Percentiles rank a stretch among this genome's conserved stretches.
phyloP scores from a whole-genome alignment of 2,329 filamentous ascomycete species.

The Gaeumannomyces sp. region DNA sequence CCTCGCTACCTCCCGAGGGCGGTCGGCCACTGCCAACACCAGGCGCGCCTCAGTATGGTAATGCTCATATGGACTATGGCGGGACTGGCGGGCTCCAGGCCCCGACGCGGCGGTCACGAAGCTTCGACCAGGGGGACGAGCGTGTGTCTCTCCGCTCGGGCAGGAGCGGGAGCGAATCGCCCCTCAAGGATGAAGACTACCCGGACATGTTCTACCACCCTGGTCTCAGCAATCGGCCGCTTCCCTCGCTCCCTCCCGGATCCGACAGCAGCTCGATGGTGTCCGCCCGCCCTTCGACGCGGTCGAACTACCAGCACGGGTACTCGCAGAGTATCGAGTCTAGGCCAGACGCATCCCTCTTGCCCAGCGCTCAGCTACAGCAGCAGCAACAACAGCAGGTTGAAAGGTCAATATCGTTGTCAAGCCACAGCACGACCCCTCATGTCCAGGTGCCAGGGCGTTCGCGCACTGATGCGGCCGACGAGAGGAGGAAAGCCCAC shows the following conservation, averaged over 20 bases:
- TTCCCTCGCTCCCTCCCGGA: conserved; percentile 54
- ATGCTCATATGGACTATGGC: conserved; percentile 75
- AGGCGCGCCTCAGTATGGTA: conserved; percentile 33
- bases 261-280: conserved; percentile 54
- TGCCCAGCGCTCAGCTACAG: conserved; percentile 44
- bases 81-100: conserved; percentile 85
- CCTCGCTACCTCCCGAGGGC: conserved; percentile 34
- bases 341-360: conserved; percentile 31
- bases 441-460: conserved; percentile 75
- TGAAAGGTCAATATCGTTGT: conserved; percentile 74
- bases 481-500: conserved; percentile 48
- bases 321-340: conserved; percentile 45
- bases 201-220: conserved; percentile 94
- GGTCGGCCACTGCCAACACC: conserved; percentile 44
- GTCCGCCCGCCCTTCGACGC: conserved; percentile 39
- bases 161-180: conserved; percentile 58
- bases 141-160: conserved; percentile 50
- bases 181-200: conserved; percentile 61
- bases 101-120: conserved; percentile 64
- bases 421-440: conserved; percentile 74
- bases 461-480: conserved; percentile 90
- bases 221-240: conserved; percentile 61
- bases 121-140: conserved; percentile 88
- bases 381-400: conserved; percentile 41
- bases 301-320: conserved; percentile 40